Evolutionary conservation across 2,329 filamentous ascomycete genomes (phyloP).

Genomic region (Colletotrichum acutatum): DNA sequence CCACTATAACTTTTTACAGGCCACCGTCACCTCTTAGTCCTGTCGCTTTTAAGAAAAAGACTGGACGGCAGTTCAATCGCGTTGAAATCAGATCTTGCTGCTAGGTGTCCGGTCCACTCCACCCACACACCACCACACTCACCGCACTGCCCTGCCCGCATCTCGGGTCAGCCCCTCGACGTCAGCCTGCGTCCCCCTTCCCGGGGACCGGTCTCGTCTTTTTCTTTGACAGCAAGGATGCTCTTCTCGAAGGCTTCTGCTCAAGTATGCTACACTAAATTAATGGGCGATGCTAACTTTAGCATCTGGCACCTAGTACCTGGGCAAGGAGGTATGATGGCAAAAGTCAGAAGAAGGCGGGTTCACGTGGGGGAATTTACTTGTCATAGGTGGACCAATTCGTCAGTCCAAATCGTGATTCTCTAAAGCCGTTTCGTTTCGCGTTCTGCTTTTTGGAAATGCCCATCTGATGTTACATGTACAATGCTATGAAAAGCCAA

Average conservation of each 20-base stretch:
- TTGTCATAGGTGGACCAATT: not conserved
- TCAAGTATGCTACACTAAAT: not conserved
- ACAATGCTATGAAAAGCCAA: constrained; percentile 34
- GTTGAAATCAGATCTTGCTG: constrained; percentile 23
- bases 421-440: constrained; percentile 34
- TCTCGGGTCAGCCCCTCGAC: constrained; percentile 31
- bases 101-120: constrained; percentile 2
- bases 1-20: not conserved
- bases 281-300: not conserved
- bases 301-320: not conserved
- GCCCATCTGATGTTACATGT: constrained; percentile 38
- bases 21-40: not conserved
- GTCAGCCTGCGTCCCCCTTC: constrained; percentile 29
- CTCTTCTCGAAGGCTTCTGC: constrained; percentile 2
- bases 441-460: constrained; percentile 29
- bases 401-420: constrained; percentile 33
- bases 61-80: not conserved
- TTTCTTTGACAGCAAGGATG: constrained; percentile 9
- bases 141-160: constrained; percentile 11
- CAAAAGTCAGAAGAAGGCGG: not conserved
- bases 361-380: not conserved
- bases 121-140: constrained; percentile 10
- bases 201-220: not conserved
- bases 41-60: not conserved
- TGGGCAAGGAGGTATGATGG: not conserved